Evolutionary conservation across 306 rosid genomes (phyloP).

Genomic region (Trichosanthes cucumerina): DNA sequence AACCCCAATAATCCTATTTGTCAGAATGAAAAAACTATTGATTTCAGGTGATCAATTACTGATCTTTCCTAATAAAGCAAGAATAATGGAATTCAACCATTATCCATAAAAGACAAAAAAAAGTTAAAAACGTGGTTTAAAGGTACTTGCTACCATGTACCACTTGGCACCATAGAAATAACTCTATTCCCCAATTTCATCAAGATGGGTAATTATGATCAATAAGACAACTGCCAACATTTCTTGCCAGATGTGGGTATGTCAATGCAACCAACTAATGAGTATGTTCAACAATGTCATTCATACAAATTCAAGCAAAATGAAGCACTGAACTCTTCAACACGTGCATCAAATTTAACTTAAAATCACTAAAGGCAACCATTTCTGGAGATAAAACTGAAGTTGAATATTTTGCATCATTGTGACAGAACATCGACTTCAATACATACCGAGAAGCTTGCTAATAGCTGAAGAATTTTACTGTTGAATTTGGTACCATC

Average conservation of each 20-base stretch:
- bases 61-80: not conserved
- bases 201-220: not conserved
- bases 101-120: not conserved
- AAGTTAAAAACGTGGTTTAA: not conserved
- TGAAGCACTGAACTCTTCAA: not conserved
- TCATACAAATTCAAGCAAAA: not conserved
- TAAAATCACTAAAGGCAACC: not conserved
- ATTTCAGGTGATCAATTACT: not conserved
- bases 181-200: not conserved
- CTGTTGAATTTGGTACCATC: constrained; percentile 95
- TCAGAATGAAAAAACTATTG: not conserved
- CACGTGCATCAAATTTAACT: not conserved
- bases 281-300: not conserved
- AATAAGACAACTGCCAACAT: not conserved
- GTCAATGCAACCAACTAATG: not conserved
- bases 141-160: not conserved
- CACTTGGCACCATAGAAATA: not conserved
- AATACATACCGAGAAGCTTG: constrained; percentile 82
- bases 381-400: not conserved
- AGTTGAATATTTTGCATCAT: not conserved
- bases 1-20: not conserved
- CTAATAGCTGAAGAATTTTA: constrained; percentile 96
- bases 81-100: not conserved
- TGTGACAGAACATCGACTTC: not conserved
- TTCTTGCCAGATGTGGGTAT: not conserved